A percentile compares a stretch with the other conserved stretches of the same genome.
These are phyloP conservation scores for Kockovaella imperatae DNA, from an alignment of 768 basidiomycete genomes.

Conservation along the genomic window DNA sequence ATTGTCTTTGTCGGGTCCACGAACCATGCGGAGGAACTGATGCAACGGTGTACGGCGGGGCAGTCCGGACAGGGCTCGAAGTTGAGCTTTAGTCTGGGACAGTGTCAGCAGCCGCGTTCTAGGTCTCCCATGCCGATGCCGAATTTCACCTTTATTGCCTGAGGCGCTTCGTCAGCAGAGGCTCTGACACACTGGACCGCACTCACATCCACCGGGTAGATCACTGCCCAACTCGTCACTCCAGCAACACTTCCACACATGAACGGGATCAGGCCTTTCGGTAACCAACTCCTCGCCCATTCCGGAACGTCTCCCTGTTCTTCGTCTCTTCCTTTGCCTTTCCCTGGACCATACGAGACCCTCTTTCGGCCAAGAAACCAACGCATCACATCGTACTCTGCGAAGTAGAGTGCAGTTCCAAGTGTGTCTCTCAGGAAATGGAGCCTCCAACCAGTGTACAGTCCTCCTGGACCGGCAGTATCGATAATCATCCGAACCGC, in stretches of 20 bases:
- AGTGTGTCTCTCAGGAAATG: slow-evolving; percentile 86
- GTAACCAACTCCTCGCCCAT: slow-evolving; percentile 57
- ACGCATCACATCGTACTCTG: slow-evolving; percentile 87
- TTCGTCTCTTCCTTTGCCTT: slow-evolving; percentile 8
- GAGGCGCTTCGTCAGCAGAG: slow-evolving; percentile 36
- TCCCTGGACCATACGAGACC: slow-evolving; percentile 1
- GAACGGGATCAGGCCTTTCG: slow-evolving; percentile 79
- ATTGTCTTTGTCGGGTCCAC: slow-evolving; percentile 71
- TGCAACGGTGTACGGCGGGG: slow-evolving; percentile 62
- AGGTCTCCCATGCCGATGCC: neutral
- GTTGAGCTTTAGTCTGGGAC: slow-evolving; percentile 79
- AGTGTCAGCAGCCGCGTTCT: neutral
- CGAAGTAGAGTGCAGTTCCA: slow-evolving; percentile 85
- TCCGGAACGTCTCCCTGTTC: slow-evolving; percentile 40
- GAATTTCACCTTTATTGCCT: slow-evolving; percentile 17
- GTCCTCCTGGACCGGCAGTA: slow-evolving; percentile 22
- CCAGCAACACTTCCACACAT: slow-evolving; percentile 84
- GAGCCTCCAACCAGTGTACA: slow-evolving; percentile 66
- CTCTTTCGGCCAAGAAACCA: slow-evolving; percentile 64
- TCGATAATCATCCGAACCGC: slow-evolving; percentile 71
- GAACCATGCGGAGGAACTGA: slow-evolving; percentile 68
- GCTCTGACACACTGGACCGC: neutral
- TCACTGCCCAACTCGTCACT: slow-evolving; percentile 66
- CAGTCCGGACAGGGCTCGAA: slow-evolving; percentile 75
- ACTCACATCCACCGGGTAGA: slow-evolving; percentile 87